Evolutionary conservation across 2,329 filamentous ascomycete genomes (phyloP).

Genomic region (Neopestalotiopsis sp.): DNA sequence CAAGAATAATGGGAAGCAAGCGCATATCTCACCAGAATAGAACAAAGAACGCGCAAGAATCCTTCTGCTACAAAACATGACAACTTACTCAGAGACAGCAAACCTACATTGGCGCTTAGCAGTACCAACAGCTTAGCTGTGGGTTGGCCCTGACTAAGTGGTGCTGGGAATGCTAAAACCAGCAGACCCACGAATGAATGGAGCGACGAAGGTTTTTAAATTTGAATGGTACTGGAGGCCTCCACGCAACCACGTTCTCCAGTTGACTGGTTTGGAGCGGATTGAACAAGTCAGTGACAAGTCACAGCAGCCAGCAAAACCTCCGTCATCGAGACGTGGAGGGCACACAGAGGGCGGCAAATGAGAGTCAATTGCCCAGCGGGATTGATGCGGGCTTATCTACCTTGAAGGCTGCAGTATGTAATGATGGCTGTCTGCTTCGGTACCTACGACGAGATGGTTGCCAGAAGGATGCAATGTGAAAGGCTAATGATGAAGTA

Average conservation of each 20-base stretch:
- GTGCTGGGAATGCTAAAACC: neutral
- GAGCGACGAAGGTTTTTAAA: neutral
- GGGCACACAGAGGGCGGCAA: neutral
- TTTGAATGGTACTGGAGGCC: conserved; percentile 1
- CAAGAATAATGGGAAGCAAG: too few species aligned
- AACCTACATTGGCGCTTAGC: neutral
- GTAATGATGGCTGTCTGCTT: too few species aligned
- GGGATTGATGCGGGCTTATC: too few species aligned
- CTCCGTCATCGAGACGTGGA: neutral
- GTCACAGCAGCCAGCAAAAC: neutral
- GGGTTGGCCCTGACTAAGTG: neutral
- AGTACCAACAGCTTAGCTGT: neutral
- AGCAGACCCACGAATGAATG: neutral
- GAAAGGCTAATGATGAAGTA: too few species aligned
- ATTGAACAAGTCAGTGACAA: neutral
- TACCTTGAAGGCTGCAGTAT: too few species aligned
- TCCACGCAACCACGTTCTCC: neutral
- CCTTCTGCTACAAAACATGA: neutral
- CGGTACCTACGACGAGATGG: too few species aligned
- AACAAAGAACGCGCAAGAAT: neutral
- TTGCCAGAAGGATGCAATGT: too few species aligned
- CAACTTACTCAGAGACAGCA: neutral
- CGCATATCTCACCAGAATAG: too few species aligned
- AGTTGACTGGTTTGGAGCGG: neutral
- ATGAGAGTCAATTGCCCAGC: neutral